Evolutionary conservation across 78 protist genomes (phyloP).

Genomic region (Dictyostelium intermedium): DNA sequence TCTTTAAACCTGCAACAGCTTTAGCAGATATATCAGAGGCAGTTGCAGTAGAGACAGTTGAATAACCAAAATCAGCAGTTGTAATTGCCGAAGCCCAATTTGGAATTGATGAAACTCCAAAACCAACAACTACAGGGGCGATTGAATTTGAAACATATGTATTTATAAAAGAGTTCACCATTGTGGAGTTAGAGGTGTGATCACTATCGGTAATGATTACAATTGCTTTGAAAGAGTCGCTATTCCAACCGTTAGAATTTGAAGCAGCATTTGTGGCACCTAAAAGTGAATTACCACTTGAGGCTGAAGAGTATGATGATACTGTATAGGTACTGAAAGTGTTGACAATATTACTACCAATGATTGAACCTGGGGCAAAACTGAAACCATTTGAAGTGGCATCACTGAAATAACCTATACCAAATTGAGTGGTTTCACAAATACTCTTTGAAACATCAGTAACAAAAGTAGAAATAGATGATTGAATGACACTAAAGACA

Average conservation of each 20-base stretch:
- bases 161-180: background rate
- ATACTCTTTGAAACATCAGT: background rate
- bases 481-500: background rate
- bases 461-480: background rate
- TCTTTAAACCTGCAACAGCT: background rate
- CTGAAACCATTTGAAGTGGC: background rate
- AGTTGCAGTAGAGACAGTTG: background rate
- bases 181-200: background rate
- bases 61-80: background rate
- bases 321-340: background rate
- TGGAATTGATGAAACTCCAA: background rate
- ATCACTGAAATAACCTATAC: background rate
- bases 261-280: background rate
- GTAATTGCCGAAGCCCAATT: background rate
- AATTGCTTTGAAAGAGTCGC: background rate
- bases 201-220: conserved; percentile 34
- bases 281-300: background rate
- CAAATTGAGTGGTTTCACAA: background rate
- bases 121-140: background rate
- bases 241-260: background rate
- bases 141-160: background rate
- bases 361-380: background rate
- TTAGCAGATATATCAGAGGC: background rate
- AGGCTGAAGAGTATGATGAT: background rate
- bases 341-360: background rate